Percentiles rank a stretch among this genome's conserved stretches.
These are phyloP conservation scores for Candida qinlingensis DNA, from an alignment of 805 yeast genomes.

Conservation along the genomic window DNA sequence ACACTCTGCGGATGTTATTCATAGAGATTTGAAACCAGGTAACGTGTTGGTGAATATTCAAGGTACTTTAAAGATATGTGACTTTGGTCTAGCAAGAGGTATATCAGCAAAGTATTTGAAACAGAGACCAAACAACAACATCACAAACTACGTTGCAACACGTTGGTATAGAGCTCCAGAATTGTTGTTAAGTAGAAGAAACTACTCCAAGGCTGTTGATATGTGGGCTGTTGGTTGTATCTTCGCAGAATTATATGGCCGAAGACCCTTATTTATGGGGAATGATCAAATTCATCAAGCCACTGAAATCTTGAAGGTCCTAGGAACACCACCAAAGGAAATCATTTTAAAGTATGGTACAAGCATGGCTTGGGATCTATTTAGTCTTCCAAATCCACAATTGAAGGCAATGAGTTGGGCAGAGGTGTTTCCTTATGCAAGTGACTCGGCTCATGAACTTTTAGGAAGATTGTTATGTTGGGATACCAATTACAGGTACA, in stretches of 20 bases:
- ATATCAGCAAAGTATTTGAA: conserved; percentile 35
- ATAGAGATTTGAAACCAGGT: conserved; percentile 89
- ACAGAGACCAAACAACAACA: conserved; percentile 38
- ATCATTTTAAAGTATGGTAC: conserved; percentile 41
- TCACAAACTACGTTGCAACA: conserved; percentile 87
- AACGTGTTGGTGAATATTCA: conserved; percentile 71
- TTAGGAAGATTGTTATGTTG: conserved; percentile 55
- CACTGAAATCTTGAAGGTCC: conserved; percentile 55
- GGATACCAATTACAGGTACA: conserved; percentile 51
- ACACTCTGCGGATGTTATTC: conserved; percentile 89
- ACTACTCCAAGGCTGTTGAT: conserved; percentile 69
- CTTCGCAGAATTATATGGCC: conserved; percentile 74
- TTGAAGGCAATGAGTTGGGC: conserved; percentile 43
- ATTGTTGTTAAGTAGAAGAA: conserved; percentile 54
- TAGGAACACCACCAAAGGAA: conserved; percentile 64
- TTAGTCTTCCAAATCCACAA: conserved; percentile 38
- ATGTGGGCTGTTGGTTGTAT: conserved; percentile 95
- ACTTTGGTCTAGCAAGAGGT: conserved; percentile 90
- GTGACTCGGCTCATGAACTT: conserved; percentile 44
- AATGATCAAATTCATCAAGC: conserved; percentile 67
- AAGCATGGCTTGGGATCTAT: conserved; percentile 40
- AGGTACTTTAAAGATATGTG: conserved; percentile 82
- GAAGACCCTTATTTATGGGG: conserved; percentile 79
- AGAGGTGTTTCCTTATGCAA: conserved; percentile 58
- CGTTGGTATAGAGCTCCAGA: conserved; percentile 97